phyloP scores from a whole-genome alignment of 192 early-diverging fungal species.

The Linderina pennispora region DNA sequence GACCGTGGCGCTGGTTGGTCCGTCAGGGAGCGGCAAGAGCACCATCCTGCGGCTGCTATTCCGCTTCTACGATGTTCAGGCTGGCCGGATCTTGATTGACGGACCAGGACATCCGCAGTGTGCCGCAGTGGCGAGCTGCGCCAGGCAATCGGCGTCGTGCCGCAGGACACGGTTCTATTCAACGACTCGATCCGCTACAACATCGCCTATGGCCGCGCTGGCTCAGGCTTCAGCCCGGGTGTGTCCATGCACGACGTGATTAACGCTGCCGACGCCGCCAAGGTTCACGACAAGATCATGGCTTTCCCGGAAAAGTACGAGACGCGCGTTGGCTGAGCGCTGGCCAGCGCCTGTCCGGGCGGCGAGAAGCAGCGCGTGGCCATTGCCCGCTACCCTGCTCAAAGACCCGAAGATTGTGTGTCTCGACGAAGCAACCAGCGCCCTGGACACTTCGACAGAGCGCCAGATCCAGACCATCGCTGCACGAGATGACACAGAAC shows the following conservation, averaged over 20 bases:
- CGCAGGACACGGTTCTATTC: slow-evolving; percentile 93
- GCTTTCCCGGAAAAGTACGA: slow-evolving; percentile 74
- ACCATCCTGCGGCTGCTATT: slow-evolving; percentile 77
- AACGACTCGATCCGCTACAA: slow-evolving; percentile 95
- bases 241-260: slow-evolving; percentile 66
- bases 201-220: slow-evolving; percentile 75
- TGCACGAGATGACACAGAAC: slow-evolving; percentile 67
- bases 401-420: slow-evolving; percentile 86
- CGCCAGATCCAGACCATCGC: slow-evolving; percentile 80
- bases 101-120: slow-evolving; percentile 68
- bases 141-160: slow-evolving; percentile 85
- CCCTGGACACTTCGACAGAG: slow-evolving; percentile 82
- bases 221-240: slow-evolving; percentile 21
- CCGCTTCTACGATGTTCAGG: slow-evolving; percentile 83
- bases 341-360: slow-evolving; percentile 80
- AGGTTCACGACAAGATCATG: slow-evolving; percentile 71
- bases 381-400: slow-evolving; percentile 87
- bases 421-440: slow-evolving; percentile 91
- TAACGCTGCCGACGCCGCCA: slow-evolving; percentile 66
- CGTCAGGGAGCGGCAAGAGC: slow-evolving; percentile 64
- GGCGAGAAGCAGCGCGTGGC: slow-evolving; percentile 94
- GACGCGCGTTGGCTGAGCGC: slow-evolving; percentile 85
- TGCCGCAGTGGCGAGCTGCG: slow-evolving; percentile 54
- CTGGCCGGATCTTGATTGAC: slow-evolving; percentile 81
- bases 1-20: slow-evolving; percentile 43